A percentile compares a stretch with the other conserved stretches of the same genome.
Evolutionary conservation across 805 yeast species (phyloP).

Genomic region (Metschnikowia kofuensis): DNA sequence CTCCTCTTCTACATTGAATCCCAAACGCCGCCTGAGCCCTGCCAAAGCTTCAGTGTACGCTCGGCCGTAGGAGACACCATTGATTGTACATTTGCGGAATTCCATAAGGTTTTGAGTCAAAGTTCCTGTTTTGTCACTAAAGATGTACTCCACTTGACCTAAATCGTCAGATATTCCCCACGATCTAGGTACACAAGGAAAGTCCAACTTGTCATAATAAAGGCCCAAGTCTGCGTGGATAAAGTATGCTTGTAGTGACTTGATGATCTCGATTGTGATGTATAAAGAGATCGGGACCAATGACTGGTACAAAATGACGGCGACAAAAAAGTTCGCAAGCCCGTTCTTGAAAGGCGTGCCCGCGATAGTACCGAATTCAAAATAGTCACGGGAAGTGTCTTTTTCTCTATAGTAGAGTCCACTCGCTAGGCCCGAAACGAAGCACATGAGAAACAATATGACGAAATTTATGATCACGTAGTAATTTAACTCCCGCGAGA

Average conservation of each 20-base stretch:
- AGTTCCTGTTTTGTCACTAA: slow-evolving; percentile 84
- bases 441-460: slow-evolving; percentile 62
- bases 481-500: slow-evolving; percentile 67
- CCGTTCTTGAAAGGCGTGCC: slow-evolving; percentile 67
- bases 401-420: slow-evolving; percentile 56
- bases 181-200: slow-evolving; percentile 75
- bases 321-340: slow-evolving; percentile 65
- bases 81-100: slow-evolving; percentile 71
- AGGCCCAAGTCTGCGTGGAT: slow-evolving; percentile 67
- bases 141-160: slow-evolving; percentile 79
- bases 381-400: slow-evolving; percentile 54
- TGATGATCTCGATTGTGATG: slow-evolving; percentile 75
- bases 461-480: slow-evolving; percentile 67
- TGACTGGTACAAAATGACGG: slow-evolving; percentile 69
- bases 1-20: slow-evolving; percentile 56
- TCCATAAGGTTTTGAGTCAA: slow-evolving; percentile 83
- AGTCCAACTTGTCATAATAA: slow-evolving; percentile 68
- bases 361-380: slow-evolving; percentile 69
- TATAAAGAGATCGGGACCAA: slow-evolving; percentile 79
- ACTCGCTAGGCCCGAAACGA: slow-evolving; percentile 66
- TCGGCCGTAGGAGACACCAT: slow-evolving; percentile 63
- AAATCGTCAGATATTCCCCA: slow-evolving; percentile 84
- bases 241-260: slow-evolving; percentile 72
- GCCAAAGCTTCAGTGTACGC: slow-evolving; percentile 79
- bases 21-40: slow-evolving; percentile 65